A percentile compares a stretch with the other conserved stretches of the same genome.
phyloP scores from a whole-genome alignment of 2,329 filamentous ascomycete species.

The Arthrobotrys sphaeroides region DNA sequence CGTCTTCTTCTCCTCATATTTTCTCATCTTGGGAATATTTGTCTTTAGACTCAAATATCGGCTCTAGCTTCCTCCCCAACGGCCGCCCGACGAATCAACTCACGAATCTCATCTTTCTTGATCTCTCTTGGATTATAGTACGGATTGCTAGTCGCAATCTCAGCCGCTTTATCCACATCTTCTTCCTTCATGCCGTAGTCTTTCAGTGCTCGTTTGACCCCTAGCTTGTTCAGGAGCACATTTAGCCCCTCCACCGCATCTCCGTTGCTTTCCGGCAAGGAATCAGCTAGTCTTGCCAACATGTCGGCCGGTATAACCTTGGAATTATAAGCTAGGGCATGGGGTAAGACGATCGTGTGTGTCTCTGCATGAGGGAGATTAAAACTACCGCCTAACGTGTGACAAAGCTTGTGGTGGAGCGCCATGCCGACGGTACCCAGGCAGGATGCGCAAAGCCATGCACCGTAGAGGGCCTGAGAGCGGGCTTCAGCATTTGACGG shows the following conservation, averaged over 20 bases:
- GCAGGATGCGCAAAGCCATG: slow-evolving; percentile 72
- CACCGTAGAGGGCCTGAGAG: slow-evolving; percentile 69
- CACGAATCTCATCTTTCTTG: slow-evolving; percentile 66
- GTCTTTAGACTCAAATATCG: slow-evolving; percentile 63
- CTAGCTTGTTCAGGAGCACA: slow-evolving; percentile 66
- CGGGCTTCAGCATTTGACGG: slow-evolving; percentile 64
- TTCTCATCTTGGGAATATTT: background rate
- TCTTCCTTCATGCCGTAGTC: slow-evolving; percentile 70
- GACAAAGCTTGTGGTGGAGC: slow-evolving; percentile 75
- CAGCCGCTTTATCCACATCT: slow-evolving; percentile 70
- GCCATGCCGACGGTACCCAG: slow-evolving; percentile 71
- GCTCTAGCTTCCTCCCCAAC: slow-evolving; percentile 68
- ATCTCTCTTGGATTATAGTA: slow-evolving; percentile 70
- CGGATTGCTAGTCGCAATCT: slow-evolving; percentile 69
- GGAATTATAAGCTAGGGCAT: slow-evolving; percentile 72
- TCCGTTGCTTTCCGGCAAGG: slow-evolving; percentile 68
- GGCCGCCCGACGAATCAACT: slow-evolving; percentile 70
- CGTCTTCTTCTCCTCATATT: slow-evolving; percentile 10
- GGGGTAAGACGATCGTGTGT: slow-evolving; percentile 71
- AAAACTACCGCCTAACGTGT: slow-evolving; percentile 72
- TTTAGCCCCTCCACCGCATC: slow-evolving; percentile 70
- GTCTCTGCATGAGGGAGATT: slow-evolving; percentile 73
- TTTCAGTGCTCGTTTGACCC: slow-evolving; percentile 67
- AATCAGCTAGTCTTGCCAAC: slow-evolving; percentile 67
- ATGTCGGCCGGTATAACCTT: slow-evolving; percentile 65